Base-by-base conservation (phyloP, 495 filamentous ascomycete genomes). In the Barbatosphaeria neglecta region DNA sequence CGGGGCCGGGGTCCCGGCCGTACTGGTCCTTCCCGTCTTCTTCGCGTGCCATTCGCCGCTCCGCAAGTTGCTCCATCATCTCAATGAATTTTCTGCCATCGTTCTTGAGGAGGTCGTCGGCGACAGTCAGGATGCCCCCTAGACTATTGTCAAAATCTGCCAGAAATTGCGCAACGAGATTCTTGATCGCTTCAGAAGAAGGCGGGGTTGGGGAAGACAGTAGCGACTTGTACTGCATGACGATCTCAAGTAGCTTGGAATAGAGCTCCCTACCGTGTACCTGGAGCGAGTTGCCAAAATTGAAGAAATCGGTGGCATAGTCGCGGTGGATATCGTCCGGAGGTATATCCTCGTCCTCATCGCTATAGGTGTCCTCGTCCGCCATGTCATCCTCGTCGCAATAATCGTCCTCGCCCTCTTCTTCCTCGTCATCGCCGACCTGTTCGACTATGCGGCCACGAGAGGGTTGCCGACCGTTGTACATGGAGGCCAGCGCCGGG, bases 51-150 rank as follows among this genome's bases (percentile, higher is more conserved):
- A 99, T 96, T 52, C 92, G 81, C 48, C 90, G 84, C 66, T 99
- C 93, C 10, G 92, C 93, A 55, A 99, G 77, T 62, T 96, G 90
- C 62, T 99, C 92, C 93, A 99, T 99, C 92, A 99, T 97, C 64
- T 99, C 92, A 65, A 99, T 99, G 72, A 99, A 99, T 60, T 95
- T 94, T 64, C 94, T 95, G 60, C 92, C 92, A 62, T 99, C 92
- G 63, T 99, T 99, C 65, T 97, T 95, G 25, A 99, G 75, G 43
- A 99, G 74, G 66, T 99, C 92, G 68, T 99, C 92, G 58, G 92
- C 92, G 54, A 99, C 93, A 45, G 92, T 99, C 58, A 99, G 81
- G 59, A 97, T 96, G 51, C 93, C 93, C 69, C 92, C 90, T 96
- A 70, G 50, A 66, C 62, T 69, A 65, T 67, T 65, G 61, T 54